These are phyloP conservation scores for Cornus florida DNA, from an alignment of 148 eudicot genomes.

Conservation along the genomic window DNA sequence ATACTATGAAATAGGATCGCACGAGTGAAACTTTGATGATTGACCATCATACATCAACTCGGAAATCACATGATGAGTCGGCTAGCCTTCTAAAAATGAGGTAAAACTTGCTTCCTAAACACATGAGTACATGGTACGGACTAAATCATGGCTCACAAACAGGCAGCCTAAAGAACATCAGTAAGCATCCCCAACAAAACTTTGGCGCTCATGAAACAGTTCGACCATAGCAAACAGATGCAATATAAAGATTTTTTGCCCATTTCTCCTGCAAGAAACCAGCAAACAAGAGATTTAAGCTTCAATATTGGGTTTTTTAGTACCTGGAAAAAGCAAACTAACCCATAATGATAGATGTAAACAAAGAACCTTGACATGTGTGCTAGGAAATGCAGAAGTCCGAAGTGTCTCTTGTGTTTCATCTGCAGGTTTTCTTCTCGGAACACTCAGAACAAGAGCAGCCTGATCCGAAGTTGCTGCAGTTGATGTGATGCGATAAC, in stretches of 20 bases:
- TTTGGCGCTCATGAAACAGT: slow-evolving; percentile 58
- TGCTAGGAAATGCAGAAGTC: slow-evolving; percentile 87
- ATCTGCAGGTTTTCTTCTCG: slow-evolving; percentile 72
- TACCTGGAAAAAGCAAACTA: neutral
- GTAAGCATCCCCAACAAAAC: neutral
- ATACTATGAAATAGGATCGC: neutral
- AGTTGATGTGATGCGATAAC: slow-evolving; percentile 86
- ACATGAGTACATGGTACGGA: neutral
- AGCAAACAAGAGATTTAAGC: slow-evolving; percentile 27
- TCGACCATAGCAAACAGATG: slow-evolving; percentile 70
- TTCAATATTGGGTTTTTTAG: neutral
- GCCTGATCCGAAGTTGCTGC: slow-evolving; percentile 88
- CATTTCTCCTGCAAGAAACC: slow-evolving; percentile 65
- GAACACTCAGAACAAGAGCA: slow-evolving; percentile 77
- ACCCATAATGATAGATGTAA: neutral
- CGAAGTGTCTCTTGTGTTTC: slow-evolving; percentile 98
- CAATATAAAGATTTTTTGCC: slow-evolving; percentile 72
- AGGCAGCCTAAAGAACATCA: neutral
- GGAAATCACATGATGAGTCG: neutral
- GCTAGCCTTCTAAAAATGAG: neutral
- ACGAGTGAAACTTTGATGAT: slow-evolving; percentile 3
- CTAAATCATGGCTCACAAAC: neutral
- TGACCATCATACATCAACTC: neutral
- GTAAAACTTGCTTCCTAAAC: slow-evolving; percentile 6
- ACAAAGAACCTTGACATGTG: slow-evolving; percentile 77